phyloP scores from a whole-genome alignment of 73 alveolate species.

The Vitrella brassicaformis region DNA sequence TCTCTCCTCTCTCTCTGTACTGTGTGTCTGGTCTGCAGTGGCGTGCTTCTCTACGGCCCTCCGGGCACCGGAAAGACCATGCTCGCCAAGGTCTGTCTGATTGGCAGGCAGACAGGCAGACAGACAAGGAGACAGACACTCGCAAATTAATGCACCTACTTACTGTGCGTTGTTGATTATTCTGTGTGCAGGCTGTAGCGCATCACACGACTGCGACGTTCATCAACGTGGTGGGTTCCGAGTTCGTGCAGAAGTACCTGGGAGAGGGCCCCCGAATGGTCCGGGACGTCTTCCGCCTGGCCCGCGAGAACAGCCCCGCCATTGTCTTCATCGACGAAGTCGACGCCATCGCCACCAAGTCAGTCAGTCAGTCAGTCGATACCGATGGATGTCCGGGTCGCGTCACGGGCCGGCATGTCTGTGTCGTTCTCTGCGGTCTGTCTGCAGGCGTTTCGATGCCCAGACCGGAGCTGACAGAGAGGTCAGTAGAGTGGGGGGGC shows the following conservation, averaged over 20 bases:
- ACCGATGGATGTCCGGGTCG: neutral
- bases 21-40: slow-evolving; percentile 55
- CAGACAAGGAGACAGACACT: neutral
- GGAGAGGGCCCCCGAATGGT: slow-evolving; percentile 99
- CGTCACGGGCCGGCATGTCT: neutral
- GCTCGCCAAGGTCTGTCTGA: slow-evolving; percentile 74
- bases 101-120: neutral
- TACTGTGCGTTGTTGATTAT: neutral
- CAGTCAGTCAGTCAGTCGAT: neutral
- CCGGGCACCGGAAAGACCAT: slow-evolving; percentile 99
- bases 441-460: slow-evolving; percentile 76
- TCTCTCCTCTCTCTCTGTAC: no score
- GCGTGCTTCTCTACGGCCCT: slow-evolving; percentile 94
- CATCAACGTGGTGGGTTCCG: slow-evolving; percentile 94
- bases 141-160: neutral
- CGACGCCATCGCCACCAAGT: slow-evolving; percentile 89
- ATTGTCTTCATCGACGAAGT: slow-evolving; percentile 98
- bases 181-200: slow-evolving; percentile 72
- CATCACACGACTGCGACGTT: slow-evolving; percentile 91
- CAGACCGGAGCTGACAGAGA: slow-evolving; percentile 93
- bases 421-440: neutral
- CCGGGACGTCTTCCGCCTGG: slow-evolving; percentile 91
- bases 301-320: slow-evolving; percentile 96
- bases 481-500: no score
- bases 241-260: slow-evolving; percentile 94